Conservation (phyloP, 257 asterid species). For the Primulina huaijiensis region DNA sequence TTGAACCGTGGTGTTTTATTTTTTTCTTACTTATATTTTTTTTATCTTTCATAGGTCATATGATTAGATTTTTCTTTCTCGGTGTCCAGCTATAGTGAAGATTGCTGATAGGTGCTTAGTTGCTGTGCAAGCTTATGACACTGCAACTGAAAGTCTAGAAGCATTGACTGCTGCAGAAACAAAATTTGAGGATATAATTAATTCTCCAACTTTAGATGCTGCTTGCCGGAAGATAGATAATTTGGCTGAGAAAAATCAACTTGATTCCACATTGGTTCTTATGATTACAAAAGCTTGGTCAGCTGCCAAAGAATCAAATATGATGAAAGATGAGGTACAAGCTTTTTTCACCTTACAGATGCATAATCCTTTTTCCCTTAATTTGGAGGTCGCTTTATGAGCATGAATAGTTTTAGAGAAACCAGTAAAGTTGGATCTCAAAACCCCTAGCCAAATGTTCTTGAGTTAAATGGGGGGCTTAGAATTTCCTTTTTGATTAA, state of each 20-base stretch:
- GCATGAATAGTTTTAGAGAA: neutral
- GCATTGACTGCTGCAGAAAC: constrained; percentile 76
- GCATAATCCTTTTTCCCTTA: neutral
- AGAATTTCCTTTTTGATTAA: too few relatives aligned
- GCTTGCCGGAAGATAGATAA: constrained; percentile 88
- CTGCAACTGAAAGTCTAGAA: constrained; percentile 67
- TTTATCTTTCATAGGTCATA: neutral
- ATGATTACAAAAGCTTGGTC: constrained; percentile 96
- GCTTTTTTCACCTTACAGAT: constrained; percentile 18
- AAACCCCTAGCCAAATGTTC: neutral
- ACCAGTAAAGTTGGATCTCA: neutral
- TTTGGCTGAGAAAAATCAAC: constrained; percentile 79
- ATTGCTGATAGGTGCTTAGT: constrained; percentile 74
- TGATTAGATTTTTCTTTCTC: constrained; percentile 25
- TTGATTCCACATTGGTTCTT: constrained; percentile 82
- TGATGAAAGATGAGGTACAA: constrained; percentile 79
- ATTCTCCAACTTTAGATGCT: constrained; percentile 82
- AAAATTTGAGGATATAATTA: constrained; percentile 82
- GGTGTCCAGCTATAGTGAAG: constrained; percentile 62
- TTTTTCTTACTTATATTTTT: constrained; percentile 11
- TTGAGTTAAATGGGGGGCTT: neutral
- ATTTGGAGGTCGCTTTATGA: neutral
- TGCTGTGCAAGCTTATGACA: constrained; percentile 77
- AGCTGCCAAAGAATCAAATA: constrained; percentile 82
- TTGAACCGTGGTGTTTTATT: neutral